Conservation (phyloP, 176 grass and related monocot genomes). For the Oryza rufipogon region DNA sequence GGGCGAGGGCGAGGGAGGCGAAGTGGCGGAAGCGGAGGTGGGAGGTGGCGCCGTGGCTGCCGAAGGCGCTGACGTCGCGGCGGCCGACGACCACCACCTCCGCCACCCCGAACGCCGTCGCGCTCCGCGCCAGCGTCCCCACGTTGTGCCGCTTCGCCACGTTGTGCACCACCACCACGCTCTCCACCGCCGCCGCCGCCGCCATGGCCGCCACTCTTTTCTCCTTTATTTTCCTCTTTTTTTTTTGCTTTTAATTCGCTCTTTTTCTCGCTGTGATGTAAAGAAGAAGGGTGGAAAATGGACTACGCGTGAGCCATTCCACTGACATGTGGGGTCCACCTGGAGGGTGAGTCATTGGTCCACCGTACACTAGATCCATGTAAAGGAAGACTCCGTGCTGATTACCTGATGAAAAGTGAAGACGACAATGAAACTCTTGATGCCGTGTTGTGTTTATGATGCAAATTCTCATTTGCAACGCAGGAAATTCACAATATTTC, state of each 20-base stretch:
- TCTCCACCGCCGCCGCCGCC: constrained; percentile 35
- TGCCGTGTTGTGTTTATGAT: too few species aligned
- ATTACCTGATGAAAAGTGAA: too few species aligned
- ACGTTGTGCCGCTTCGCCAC: constrained; percentile 93
- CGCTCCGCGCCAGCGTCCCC: constrained; percentile 80
- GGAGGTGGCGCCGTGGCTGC: constrained; percentile 81
- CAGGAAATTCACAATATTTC: too few species aligned
- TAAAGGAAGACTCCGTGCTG: too few species aligned
- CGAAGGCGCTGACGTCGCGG: constrained; percentile 87
- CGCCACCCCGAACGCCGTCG: constrained; percentile 74
- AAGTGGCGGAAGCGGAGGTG: constrained; percentile 87
- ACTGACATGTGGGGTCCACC: neutral
- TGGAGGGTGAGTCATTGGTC: too few species aligned
- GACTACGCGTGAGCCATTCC: neutral
- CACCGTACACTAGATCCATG: too few species aligned
- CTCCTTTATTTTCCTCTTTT: too few species aligned
- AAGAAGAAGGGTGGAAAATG: too few species aligned
- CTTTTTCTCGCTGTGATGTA: too few species aligned
- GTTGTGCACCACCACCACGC: constrained; percentile 81
- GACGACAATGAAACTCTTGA: too few species aligned
- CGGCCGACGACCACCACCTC: constrained; percentile 85
- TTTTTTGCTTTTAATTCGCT: too few species aligned
- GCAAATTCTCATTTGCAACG: too few species aligned
- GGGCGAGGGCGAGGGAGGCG: constrained; percentile 59
- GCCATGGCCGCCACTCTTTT: neutral